Evolutionary conservation across 2,329 filamentous ascomycete species (phyloP).

Genomic region (Chaetomiaceae sp.): DNA sequence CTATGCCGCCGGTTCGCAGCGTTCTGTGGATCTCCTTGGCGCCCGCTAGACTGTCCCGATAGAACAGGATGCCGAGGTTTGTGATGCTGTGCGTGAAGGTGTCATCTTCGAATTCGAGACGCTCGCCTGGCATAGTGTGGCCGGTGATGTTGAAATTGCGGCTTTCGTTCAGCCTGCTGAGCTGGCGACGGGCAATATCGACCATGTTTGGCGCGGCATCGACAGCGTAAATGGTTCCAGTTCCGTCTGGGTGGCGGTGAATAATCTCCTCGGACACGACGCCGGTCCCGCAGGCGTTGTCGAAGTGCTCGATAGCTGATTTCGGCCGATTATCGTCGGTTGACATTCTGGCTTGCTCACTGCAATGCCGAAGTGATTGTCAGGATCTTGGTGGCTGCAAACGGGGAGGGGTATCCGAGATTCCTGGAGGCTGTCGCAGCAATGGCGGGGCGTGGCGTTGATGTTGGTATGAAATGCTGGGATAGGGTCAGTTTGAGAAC

Average conservation of each 20-base stretch:
- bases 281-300: constrained; percentile 5
- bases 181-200: background rate
- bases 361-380: no score
- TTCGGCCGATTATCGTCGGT: no score
- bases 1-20: background rate
- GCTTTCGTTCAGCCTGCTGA: background rate
- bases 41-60: background rate
- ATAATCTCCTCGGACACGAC: constrained; percentile 2
- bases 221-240: constrained; percentile 5
- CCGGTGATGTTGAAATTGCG: background rate
- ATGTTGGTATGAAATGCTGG: no score
- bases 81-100: constrained; percentile 6
- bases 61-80: constrained; percentile 3
- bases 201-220: background rate
- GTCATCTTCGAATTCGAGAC: background rate
- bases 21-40: background rate
- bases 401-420: no score
- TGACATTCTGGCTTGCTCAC: no score
- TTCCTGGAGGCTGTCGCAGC: no score
- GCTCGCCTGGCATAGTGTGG: background rate
- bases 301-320: no score
- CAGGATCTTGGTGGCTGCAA: no score
- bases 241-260: background rate
- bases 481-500: no score
- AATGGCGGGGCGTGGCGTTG: no score